These are phyloP conservation scores for Byssochlamys sp. DNA, from an alignment of 2,329 filamentous ascomycete species.

Conservation along the genomic window DNA sequence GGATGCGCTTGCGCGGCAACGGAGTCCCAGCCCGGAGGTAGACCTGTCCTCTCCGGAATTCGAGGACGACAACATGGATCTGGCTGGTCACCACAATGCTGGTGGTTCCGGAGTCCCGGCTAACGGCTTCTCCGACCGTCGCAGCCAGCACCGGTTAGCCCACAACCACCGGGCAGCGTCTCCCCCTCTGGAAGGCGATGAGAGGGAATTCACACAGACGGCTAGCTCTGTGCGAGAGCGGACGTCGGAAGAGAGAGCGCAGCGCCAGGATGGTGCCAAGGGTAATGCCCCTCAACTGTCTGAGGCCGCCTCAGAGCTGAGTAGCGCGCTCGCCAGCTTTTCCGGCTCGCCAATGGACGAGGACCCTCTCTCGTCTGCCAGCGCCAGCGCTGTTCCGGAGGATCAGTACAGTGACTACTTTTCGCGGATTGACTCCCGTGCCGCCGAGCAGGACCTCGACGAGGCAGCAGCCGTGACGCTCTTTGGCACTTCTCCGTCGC, in stretches of 20 bases:
- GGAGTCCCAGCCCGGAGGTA: constrained; percentile 83
- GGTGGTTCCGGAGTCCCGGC: constrained; percentile 41
- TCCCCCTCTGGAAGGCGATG: constrained; percentile 83
- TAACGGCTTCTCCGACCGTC: constrained; percentile 44
- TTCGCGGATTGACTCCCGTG: constrained; percentile 17
- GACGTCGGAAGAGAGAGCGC: constrained; percentile 30
- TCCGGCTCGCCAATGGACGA: constrained; percentile 23
- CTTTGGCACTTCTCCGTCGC: constrained; percentile 34
- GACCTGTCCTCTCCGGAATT: constrained; percentile 82
- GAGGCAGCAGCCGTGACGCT: constrained; percentile 26
- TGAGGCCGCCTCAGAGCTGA: constrained; percentile 14
- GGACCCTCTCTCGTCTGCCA: constrained; percentile 19
- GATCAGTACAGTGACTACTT: constrained; percentile 28
- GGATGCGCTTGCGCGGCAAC: constrained; percentile 47
- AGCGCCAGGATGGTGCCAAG: constrained; percentile 14
- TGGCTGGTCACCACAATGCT: constrained; percentile 49
- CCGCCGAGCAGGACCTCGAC: constrained; percentile 22
- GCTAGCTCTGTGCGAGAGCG: constrained; percentile 68
- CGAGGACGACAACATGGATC: constrained; percentile 56
- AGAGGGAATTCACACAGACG: constrained; percentile 93
- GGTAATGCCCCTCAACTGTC: constrained; percentile 31
- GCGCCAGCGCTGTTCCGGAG: constrained; percentile 20
- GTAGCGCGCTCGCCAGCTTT: constrained; percentile 19
- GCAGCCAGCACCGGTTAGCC: constrained; percentile 49
- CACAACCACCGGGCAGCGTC: constrained; percentile 66